Base-by-base conservation (phyloP, 1,284 basidiomycete genomes). In the Boletus holoroseus region DNA sequence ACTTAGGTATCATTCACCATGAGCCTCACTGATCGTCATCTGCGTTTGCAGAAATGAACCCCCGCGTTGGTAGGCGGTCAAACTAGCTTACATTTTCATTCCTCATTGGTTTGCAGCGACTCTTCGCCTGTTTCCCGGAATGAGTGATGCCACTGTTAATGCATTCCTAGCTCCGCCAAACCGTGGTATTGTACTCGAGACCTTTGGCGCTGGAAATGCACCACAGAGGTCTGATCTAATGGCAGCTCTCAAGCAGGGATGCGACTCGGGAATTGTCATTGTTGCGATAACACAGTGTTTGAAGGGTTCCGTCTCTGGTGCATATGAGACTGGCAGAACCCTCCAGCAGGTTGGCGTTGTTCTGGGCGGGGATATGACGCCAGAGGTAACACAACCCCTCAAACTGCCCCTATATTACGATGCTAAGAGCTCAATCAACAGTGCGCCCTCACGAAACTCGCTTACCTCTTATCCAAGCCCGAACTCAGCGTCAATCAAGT, bases 231-330 rank as follows among this genome's bases (percentile, higher is more conserved):
- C 72, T 46, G 88, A 89, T 61, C 68, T 91, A 26, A 77, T 85
- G 64, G 63, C 77, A 20, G 83, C 81, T 0, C 76, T 95, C 50
- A 82, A 82, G 56, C 82, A 88, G 48, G 92, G 93, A 0, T 88
- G 87, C 50, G 81, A 87, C 46, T 79, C 87, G 2, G 91, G 90
- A 5, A 78, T 94, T 1, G 81, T 95, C 32, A 82, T 96, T 42
- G 91, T 96, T 42, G 91, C 93, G 11, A 93, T 95, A 51, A 87
- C 91, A 0, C 93, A 96, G 63, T 95, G 94, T 64, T 68, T 83
- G 13, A 92, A 88, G 64, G 91, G 90, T 13, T 77, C 85, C 3
- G 89, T 93, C 15, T 85, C 84, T 2, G 79, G 83, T 60, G 79
- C 82, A 6, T 94, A 95, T 60, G 88, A 89, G 63, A 86, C 90